These are phyloP conservation scores for Calonectria hongkongensis DNA, from an alignment of 2,329 filamentous ascomycete genomes.

Conservation along the genomic window DNA sequence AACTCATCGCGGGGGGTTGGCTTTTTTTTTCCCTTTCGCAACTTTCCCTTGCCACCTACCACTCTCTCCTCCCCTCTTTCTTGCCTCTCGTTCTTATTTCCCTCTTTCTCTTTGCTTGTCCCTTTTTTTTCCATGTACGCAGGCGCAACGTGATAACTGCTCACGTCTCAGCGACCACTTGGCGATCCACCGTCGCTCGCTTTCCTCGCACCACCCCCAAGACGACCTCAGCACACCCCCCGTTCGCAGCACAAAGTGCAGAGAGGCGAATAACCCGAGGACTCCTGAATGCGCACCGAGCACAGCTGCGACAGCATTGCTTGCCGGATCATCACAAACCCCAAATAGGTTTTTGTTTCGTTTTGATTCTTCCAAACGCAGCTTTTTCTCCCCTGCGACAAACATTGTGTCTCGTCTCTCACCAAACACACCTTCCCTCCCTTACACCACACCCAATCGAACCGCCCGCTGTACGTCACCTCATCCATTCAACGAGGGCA, in stretches of 20 bases:
- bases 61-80: slow-evolving; percentile 22
- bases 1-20: slow-evolving; percentile 46
- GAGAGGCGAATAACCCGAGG: background rate
- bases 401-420: slow-evolving; percentile 34
- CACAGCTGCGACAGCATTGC: slow-evolving; percentile 4
- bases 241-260: slow-evolving; percentile 34
- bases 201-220: slow-evolving; percentile 22
- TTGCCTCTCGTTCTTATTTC: slow-evolving; percentile 29
- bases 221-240: slow-evolving; percentile 31
- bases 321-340: slow-evolving; percentile 16
- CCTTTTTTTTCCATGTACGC: slow-evolving; percentile 23
- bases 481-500: slow-evolving; percentile 38
- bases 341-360: slow-evolving; percentile 3
- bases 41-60: slow-evolving; percentile 1
- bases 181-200: slow-evolving; percentile 41
- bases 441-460: slow-evolving; percentile 6
- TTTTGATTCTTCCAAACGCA: slow-evolving; percentile 23
- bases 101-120: slow-evolving; percentile 24
- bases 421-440: slow-evolving; percentile 28
- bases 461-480: slow-evolving; percentile 36
- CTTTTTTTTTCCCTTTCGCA: slow-evolving; percentile 25
- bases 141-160: slow-evolving; percentile 33
- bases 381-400: background rate
- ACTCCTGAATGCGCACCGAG: slow-evolving; percentile 18
- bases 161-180: slow-evolving; percentile 37